Base-by-base conservation (phyloP, 179 eudicot species). In the Beta macrorhiza region DNA sequence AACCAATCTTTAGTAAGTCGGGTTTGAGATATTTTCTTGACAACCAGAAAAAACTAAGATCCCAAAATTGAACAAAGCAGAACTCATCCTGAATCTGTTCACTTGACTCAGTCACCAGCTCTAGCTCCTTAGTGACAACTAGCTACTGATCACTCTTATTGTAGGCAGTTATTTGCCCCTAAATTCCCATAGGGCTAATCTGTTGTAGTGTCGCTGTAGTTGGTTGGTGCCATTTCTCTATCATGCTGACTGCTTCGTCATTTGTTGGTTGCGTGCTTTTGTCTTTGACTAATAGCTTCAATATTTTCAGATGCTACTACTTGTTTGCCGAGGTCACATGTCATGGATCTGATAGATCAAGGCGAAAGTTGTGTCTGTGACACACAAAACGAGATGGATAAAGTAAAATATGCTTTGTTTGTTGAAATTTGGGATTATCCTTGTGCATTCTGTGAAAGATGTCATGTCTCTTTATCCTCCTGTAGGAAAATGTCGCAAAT, bases 381-480 rank as follows among this genome's bases (percentile, higher is more conserved):
- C 63, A 47, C 57, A 9, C 70, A 53, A 56, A 73, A 29, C 17
- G 75, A 84, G 56, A 87, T 61, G 69, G 83, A 85, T 63, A 86
- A 90, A 88, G 96, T 93, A 80, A 74, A n/a, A 68, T 5, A 61
- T 74, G 19, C 75, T 75, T 74, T 64, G 57, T 65, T n/a, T 77
- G 4, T 63, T 61, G 12, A 15, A 45, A 37, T 11, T 56, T 68
- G 16, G 74, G 45, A 42, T 14, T 56, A 44, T 69, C 62, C n/a
- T 79, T 45, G n/a, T 57, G 55, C 67, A 22, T 20, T 53, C 20
- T 79, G 55, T 67, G 59, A 42, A 58, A 67, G 3, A 13, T 45
- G 55, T 71, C 73, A 78, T 72, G 45, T 45, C 76, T n/a, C n/a
- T n/a, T n/a, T 44, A 61, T 74, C 78, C 29, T 64, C 47, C 72